These are phyloP conservation scores for Coemansia furcata DNA, from an alignment of 192 early-diverging fungal species.

Conservation along the genomic window DNA sequence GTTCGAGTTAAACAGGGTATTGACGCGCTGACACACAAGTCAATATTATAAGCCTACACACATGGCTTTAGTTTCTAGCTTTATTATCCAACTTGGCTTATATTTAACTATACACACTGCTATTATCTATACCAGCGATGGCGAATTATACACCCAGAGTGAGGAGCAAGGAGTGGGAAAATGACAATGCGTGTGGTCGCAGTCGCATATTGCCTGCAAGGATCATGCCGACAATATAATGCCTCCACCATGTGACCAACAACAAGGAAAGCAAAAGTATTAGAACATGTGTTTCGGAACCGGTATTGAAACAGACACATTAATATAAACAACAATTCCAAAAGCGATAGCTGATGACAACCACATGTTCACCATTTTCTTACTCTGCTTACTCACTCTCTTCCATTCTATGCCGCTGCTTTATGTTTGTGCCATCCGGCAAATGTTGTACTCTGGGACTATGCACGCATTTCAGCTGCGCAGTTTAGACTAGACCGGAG, in stretches of 20 bases:
- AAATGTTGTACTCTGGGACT: not conserved
- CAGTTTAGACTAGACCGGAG: not conserved
- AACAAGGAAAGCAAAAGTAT: not conserved
- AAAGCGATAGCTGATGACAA: not conserved
- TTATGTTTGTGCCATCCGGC: not conserved
- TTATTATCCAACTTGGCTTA: not conserved
- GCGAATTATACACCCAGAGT: not conserved
- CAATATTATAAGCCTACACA: not conserved
- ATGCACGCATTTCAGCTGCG: not conserved
- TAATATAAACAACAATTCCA: not conserved
- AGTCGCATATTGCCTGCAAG: not conserved
- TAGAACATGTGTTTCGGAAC: not conserved
- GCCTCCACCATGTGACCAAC: not conserved
- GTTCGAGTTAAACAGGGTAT: conserved; percentile 1
- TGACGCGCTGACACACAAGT: not conserved
- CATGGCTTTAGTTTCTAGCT: not conserved
- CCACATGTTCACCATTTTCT: not conserved
- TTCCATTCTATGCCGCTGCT: not conserved
- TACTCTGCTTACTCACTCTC: not conserved
- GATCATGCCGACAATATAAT: not conserved
- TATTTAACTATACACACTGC: not conserved
- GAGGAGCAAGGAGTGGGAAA: not conserved
- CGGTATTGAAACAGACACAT: not conserved
- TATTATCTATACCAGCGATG: not conserved
- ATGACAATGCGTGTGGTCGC: not conserved